Evolutionary conservation across 345 rosid genomes (phyloP).

Genomic region (Camelina sativa): DNA sequence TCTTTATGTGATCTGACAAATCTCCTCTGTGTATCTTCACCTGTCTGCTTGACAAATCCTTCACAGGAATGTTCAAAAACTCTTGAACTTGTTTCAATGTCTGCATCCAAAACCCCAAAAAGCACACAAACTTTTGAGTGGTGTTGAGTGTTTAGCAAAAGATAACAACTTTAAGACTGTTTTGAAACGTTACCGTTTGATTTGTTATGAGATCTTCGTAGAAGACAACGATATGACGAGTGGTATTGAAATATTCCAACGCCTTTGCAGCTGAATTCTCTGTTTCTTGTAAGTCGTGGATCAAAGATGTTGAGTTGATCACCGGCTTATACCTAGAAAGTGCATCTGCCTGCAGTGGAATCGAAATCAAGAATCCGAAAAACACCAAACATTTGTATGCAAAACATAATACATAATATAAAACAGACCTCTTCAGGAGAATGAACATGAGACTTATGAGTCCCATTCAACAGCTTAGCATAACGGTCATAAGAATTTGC

Average conservation of each 20-base stretch:
- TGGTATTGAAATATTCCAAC: constrained; percentile 66
- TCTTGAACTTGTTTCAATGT: constrained; percentile 73
- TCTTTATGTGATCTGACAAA: constrained; percentile 65
- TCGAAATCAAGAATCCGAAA: constrained; percentile 22
- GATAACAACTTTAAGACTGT: neutral
- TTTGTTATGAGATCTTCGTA: constrained; percentile 82
- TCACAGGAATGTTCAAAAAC: constrained; percentile 69
- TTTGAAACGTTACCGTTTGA: constrained; percentile 50
- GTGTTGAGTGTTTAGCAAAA: neutral
- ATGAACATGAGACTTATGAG: constrained; percentile 98
- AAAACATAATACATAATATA: neutral
- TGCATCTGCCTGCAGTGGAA: constrained; percentile 60
- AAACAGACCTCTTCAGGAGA: constrained; percentile 72
- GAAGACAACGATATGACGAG: constrained; percentile 74
- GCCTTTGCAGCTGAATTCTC: constrained; percentile 65
- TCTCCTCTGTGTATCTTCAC: constrained; percentile 90
- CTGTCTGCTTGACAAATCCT: constrained; percentile 74
- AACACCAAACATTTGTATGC: neutral
- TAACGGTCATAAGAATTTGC: constrained; percentile 86
- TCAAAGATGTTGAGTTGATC: constrained; percentile 68
- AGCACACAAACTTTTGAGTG: neutral
- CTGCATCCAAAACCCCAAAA: constrained; percentile 50
- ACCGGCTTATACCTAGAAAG: constrained; percentile 83
- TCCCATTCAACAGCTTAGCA: constrained; percentile 91
- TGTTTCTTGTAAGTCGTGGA: constrained; percentile 63